Conservation (phyloP, 176 grass and related monocot genomes). For the Dactylis glomerata region DNA sequence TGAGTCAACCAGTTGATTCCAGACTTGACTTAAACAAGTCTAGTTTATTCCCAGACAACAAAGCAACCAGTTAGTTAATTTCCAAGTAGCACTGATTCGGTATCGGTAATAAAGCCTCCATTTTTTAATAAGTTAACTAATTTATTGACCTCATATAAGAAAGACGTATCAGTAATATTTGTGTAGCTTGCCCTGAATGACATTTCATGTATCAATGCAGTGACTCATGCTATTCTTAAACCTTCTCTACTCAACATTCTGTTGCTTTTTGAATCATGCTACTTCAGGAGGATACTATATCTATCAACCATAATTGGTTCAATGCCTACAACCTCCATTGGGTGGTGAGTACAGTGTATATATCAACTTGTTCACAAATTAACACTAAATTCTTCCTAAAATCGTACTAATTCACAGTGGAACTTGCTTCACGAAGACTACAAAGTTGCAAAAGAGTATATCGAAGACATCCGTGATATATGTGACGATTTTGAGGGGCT, state of each 20-base stretch:
- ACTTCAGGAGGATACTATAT: constrained; percentile 84
- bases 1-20: no score
- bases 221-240: not conserved
- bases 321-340: constrained; percentile 92
- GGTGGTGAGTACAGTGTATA: constrained; percentile 61
- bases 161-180: not conserved
- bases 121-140: not conserved
- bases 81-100: no score
- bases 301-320: constrained; percentile 99
- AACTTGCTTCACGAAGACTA: constrained; percentile 93
- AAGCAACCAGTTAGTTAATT: no score
- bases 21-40: no score
- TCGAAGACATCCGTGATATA: constrained; percentile 95
- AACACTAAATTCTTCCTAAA: constrained; percentile 15
- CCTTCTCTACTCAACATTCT: not conserved
- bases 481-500: constrained; percentile 86
- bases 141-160: not conserved
- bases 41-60: no score
- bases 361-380: constrained; percentile 11
- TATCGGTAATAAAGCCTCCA: not conserved
- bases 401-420: constrained; percentile 46
- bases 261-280: not conserved
- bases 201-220: constrained; percentile 13
- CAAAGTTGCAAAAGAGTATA: constrained; percentile 90
- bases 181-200: not conserved